Evolutionary conservation across 129 eudicot species (phyloP), one percentile per base, ranked within the genome.

Genomic region (Daucus carota): DNA sequence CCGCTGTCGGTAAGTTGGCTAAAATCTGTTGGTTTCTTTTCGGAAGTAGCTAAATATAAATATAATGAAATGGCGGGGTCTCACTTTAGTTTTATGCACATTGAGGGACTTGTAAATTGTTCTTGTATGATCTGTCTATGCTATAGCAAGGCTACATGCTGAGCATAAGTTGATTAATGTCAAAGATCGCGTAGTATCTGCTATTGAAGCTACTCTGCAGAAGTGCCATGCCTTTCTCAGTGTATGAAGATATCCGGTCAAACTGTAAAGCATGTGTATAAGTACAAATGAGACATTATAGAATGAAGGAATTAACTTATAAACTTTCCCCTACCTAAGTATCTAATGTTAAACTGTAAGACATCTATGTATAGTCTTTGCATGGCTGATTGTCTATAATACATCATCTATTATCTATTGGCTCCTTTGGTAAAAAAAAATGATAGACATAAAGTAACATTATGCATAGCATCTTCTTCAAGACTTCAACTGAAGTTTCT

Each of bases 1-100:
- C 92, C 90, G 32, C 81, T 93, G 73, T 93, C 98, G 44, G 98
- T 93, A 90, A 80, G 92, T 85, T 73, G 28, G 34, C 38, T 77
- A 28, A 12, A 78, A 52, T 50, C 63, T 60, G 16, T 52, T 74
- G 18, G n/a, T 72, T 15, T 42, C 17, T 70, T 42, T 40, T 41
- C 38, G 45, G 10, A 22, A 70, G 48, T 74, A 26, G 24, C 65
- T 62, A 5, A n/a, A 44, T 68, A 67, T 18, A 73, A 66, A 38
- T 68, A 70, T 24, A 15, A 70, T 11, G 38, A 24, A 32, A 20
- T 50, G 75, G 20, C 17, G 70, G 60, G 38, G 59, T 38, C 32
- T 69, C 48, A 20, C 22, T 36, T 32, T 6, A 24, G 36, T 60
- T 36, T 31, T 32, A 38, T 69, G 40, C 47, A 5, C 41, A 32